A percentile compares a stretch with the other conserved stretches of the same genome.
Conservation (phyloP, 192 early-diverging fungal genomes). For the Coemansia sp. region DNA sequence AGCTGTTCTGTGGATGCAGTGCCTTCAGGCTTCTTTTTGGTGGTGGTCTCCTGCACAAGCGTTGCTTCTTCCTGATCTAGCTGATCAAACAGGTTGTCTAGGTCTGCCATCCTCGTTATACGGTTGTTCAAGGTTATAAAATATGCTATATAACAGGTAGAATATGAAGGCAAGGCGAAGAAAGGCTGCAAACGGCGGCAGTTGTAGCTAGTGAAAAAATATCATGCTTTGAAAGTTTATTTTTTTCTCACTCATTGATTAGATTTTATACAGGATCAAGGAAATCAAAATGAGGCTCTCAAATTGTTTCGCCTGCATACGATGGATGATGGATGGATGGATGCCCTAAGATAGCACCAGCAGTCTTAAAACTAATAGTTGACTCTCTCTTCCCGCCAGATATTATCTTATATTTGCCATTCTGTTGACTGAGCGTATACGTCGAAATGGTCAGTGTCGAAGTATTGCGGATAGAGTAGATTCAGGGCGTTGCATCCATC, state of each 20-base stretch:
- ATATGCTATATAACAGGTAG: conserved; percentile 32
- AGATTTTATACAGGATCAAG: too few species aligned
- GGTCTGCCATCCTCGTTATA: conserved; percentile 57
- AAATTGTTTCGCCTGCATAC: too few species aligned
- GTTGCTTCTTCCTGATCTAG: conserved; percentile 64
- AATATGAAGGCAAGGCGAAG: not conserved
- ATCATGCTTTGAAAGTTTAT: not conserved
- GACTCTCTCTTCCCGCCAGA: conserved; percentile 26
- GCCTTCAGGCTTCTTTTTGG: conserved; percentile 12
- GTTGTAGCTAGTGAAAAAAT: not conserved
- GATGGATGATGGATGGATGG: too few species aligned
- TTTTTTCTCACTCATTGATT: not conserved
- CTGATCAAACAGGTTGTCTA: conserved; percentile 76
- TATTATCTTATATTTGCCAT: conserved; percentile 39
- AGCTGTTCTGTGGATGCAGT: conserved; percentile 8
- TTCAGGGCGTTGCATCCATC: conserved; percentile 23
- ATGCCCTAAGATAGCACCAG: too few species aligned
- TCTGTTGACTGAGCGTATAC: conserved; percentile 17
- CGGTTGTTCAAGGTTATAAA: conserved; percentile 61
- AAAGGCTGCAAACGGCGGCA: not conserved
- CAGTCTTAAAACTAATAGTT: not conserved
- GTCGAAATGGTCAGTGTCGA: conserved; percentile 37
- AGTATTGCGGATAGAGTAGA: conserved; percentile 3
- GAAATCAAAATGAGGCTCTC: too few species aligned
- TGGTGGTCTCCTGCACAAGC: conserved; percentile 18